These are phyloP conservation scores for Striga hermonthica DNA, from an alignment of 305 asterid species.

Conservation along the genomic window DNA sequence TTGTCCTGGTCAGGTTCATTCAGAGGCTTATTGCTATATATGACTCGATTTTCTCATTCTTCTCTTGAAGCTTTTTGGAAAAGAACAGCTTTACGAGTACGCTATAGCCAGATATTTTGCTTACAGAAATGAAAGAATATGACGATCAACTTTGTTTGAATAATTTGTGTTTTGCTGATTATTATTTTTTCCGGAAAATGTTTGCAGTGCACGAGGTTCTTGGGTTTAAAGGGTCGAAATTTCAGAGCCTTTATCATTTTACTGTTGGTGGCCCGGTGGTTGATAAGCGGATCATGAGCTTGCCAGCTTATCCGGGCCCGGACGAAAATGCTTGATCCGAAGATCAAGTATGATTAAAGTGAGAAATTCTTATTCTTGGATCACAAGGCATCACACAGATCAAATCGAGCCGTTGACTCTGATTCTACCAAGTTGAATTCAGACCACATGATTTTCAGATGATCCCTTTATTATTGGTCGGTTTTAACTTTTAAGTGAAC, in stretches of 20 bases:
- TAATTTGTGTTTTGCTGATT: not conserved
- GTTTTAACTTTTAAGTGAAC: too few relatives aligned
- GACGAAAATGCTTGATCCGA: constrained; percentile 40
- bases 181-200: not conserved
- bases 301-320: constrained; percentile 92
- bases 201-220: constrained; percentile 86
- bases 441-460: too few relatives aligned
- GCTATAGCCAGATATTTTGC: too few relatives aligned
- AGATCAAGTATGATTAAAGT: not conserved
- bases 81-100: too few relatives aligned
- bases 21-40: constrained; percentile 26
- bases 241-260: constrained; percentile 88
- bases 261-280: constrained; percentile 80
- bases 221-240: constrained; percentile 61
- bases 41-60: constrained; percentile 36
- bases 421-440: too few relatives aligned
- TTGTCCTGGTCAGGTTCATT: constrained; percentile 32
- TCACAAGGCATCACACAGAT: too few relatives aligned
- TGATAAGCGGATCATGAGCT: constrained; percentile 83
- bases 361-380: too few relatives aligned
- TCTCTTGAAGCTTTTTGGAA: constrained; percentile 26
- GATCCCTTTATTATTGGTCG: too few relatives aligned
- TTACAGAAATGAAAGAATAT: too few relatives aligned
- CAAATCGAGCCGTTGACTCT: too few relatives aligned
- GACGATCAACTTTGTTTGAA: not conserved